Evolutionary conservation across 129 eudicot species (phyloP).

Genomic region (Oenanthe sinensis): DNA sequence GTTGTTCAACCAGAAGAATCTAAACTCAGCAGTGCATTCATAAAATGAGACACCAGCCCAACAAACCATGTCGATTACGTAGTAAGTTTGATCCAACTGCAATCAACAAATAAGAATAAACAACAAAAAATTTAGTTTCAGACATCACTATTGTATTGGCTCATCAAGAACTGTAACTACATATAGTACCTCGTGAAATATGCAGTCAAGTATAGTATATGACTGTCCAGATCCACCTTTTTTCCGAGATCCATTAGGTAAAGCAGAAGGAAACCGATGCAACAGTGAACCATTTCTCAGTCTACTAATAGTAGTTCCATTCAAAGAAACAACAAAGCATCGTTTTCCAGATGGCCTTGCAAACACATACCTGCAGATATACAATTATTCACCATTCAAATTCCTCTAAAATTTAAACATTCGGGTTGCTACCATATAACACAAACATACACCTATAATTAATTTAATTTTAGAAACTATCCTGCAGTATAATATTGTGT

Average conservation of each 20-base stretch:
- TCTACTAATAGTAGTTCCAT: constrained; percentile 85
- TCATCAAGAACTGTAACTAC: neutral
- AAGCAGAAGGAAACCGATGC: constrained; percentile 84
- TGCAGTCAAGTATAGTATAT: constrained; percentile 89
- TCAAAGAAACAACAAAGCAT: constrained; percentile 86
- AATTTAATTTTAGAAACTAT: neutral
- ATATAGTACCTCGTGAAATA: constrained; percentile 67
- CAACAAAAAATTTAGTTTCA: neutral
- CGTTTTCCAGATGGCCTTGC: constrained; percentile 94
- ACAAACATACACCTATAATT: neutral
- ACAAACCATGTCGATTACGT: constrained; percentile 80
- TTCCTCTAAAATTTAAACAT: neutral
- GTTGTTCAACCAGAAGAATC: constrained; percentile 94
- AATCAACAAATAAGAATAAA: constrained; percentile 4
- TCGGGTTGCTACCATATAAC: neutral
- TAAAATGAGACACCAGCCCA: constrained; percentile 96
- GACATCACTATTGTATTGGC: neutral
- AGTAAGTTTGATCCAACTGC: constrained; percentile 83
- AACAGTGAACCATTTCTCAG: constrained; percentile 70
- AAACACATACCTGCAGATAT: constrained; percentile 58
- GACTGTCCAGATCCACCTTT: constrained; percentile 59
- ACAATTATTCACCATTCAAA: constrained; percentile 1
- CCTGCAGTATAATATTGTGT: neutral
- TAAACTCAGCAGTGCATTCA: constrained; percentile 91
- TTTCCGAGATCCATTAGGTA: constrained; percentile 72